Base-by-base conservation (phyloP, 164 flowering plant genomes). In the Paratinospora sagittata region DNA sequence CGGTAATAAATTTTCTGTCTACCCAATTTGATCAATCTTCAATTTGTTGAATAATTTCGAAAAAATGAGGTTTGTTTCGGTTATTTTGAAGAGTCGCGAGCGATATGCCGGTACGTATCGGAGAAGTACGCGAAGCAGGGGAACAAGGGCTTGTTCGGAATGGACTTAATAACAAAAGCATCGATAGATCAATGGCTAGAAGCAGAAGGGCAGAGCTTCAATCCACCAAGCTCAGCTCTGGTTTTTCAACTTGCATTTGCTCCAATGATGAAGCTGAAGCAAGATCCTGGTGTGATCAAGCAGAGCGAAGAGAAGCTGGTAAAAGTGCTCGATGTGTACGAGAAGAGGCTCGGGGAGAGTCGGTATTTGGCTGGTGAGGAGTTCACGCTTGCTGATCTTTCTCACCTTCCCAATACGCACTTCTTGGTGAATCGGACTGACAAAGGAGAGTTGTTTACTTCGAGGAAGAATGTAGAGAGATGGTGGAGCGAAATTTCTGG, bases 181-280 rank as follows among this genome's bases (percentile, higher is more conserved):
- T 89, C 91, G 3, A 89, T 90, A 23, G 96, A 90, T 4, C 93
- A 90, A 64, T 90, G 98, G 98, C 10, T 93, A 11, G 98, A 93
- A 49, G 95, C 95, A 0, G 98, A 93, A 76, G 87, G 86, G 9
- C 95, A 92, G 75, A 88, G 77, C 81, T 90, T 88, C 76, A 84
- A 81, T 71, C 93, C 95, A 5, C 93, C 93, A 12, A 83, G 85
- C 82, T 79, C 86, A 6, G 77, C 77, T 24, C 79, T 93, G 21
- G 86, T 86, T 43, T 90, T 90, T 64, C 96, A 93, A 76, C 88
- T 89, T 5, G 90, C 85, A 4, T 87, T 93, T 45, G 93, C 89
- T 3, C 95, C 98, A 0, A 69, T 79, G 65, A 86, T 88, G 93
- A 84, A 85, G 69, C 60, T 92, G 65, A 83, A 83, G 76, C 91